phyloP scores from a whole-genome alignment of 306 rosid species.

The Vicia faba region DNA sequence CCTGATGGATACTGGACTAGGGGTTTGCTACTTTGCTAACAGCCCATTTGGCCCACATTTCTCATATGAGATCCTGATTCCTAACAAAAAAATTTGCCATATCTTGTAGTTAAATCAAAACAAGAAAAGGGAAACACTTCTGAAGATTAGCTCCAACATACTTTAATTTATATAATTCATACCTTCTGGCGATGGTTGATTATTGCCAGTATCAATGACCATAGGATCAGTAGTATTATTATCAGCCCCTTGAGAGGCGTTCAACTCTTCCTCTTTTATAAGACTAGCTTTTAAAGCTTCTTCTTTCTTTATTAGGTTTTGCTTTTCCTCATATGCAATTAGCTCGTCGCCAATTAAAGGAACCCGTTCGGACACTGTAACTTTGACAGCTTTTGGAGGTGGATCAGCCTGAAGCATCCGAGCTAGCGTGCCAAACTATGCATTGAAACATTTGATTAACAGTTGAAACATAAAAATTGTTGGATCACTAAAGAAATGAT shows the following conservation, averaged over 20 bases:
- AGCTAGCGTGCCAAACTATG: constrained; percentile 87
- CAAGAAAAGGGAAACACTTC: constrained; percentile 9
- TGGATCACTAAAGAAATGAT: neutral
- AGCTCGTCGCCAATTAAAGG: constrained; percentile 95
- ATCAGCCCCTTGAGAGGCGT: constrained; percentile 62
- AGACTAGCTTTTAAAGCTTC: constrained; percentile 89
- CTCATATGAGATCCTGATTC: too few relatives aligned
- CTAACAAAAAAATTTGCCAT: neutral
- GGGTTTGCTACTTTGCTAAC: too few relatives aligned
- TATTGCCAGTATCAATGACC: constrained; percentile 66
- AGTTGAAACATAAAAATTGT: constrained; percentile 30
- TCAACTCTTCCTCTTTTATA: constrained; percentile 80
- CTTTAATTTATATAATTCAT: constrained; percentile 27
- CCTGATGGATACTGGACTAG: too few relatives aligned
- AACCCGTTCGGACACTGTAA: constrained; percentile 86
- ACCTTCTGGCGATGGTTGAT: constrained; percentile 62
- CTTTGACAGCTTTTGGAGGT: constrained; percentile 98
- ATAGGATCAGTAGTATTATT: constrained; percentile 66
- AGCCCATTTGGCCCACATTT: too few relatives aligned
- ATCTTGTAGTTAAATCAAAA: constrained; percentile 20
- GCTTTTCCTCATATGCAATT: constrained; percentile 93
- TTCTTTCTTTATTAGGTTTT: constrained; percentile 82
- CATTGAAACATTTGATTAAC: constrained; percentile 29
- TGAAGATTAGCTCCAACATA: constrained; percentile 30
- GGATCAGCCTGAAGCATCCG: constrained; percentile 98